Evolutionary conservation across 1,284 basidiomycete genomes (phyloP).

Genomic region (Malassezia dermatis): DNA sequence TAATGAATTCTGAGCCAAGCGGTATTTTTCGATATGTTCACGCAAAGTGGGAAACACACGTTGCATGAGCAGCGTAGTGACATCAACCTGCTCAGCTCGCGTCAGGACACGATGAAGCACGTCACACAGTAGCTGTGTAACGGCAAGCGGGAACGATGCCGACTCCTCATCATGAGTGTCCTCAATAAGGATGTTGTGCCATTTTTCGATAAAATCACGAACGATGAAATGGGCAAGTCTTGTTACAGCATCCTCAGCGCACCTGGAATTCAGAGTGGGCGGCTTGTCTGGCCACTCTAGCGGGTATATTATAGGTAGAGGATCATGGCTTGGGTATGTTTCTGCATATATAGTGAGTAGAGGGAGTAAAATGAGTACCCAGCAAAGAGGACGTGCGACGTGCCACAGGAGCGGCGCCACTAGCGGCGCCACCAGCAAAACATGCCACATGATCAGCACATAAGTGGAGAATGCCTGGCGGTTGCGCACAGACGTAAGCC

Average conservation of each 20-base stretch:
- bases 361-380: not conserved
- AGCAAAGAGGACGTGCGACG: not conserved
- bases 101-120: not conserved
- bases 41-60: not conserved
- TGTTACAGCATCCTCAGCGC: not conserved
- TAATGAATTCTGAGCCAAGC: not conserved
- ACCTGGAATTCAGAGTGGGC: not conserved
- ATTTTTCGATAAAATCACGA: conserved; percentile 36
- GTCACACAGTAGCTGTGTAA: not conserved
- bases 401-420: not conserved
- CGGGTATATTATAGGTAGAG: not conserved
- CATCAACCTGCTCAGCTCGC: not conserved
- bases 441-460: not conserved
- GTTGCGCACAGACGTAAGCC: not conserved
- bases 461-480: not conserved
- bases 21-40: not conserved
- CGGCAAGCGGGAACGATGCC: not conserved
- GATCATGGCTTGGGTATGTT: not conserved
- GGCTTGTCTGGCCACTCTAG: not conserved
- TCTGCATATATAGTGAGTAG: not conserved
- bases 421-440: not conserved
- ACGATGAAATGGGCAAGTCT: conserved; percentile 23
- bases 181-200: conserved; percentile 27
- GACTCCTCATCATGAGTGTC: conserved; percentile 9
- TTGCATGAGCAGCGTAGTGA: not conserved